These are phyloP conservation scores for Fagus crenata DNA, from an alignment of 306 rosid species.

Conservation along the genomic window DNA sequence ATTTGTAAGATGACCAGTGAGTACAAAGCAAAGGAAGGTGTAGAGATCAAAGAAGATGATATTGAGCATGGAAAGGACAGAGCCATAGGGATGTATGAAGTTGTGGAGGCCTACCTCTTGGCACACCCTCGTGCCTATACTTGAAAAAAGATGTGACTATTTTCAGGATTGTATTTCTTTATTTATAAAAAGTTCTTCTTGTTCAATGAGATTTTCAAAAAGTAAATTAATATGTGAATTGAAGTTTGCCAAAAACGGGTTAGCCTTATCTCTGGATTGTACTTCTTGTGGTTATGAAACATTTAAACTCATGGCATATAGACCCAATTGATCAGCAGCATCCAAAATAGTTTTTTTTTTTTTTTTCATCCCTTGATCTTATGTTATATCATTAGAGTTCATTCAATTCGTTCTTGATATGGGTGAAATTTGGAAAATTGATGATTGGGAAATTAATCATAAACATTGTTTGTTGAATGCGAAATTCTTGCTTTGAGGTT, in stretches of 20 bases:
- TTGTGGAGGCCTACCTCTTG: slow-evolving; percentile 47
- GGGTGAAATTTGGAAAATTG: background rate
- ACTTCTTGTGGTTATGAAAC: background rate
- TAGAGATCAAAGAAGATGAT: slow-evolving; percentile 38
- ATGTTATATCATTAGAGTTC: background rate
- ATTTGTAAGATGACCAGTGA: slow-evolving; percentile 39
- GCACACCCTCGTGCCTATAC: slow-evolving; percentile 45
- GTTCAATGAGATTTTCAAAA: background rate
- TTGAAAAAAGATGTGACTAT: slow-evolving; percentile 4
- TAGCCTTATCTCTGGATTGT: background rate
- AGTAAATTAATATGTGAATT: background rate
- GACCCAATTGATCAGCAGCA: background rate
- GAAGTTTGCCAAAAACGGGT: background rate
- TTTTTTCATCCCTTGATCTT: background rate
- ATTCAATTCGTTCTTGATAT: background rate
- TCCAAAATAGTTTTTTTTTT: background rate
- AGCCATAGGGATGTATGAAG: slow-evolving; percentile 47
- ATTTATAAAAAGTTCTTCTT: background rate
- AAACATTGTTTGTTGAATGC: too few relatives aligned
- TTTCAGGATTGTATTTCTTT: background rate
- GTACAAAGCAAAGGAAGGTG: slow-evolving; percentile 38
- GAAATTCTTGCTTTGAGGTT: too few relatives aligned
- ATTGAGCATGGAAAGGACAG: slow-evolving; percentile 45
- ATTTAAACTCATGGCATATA: background rate
- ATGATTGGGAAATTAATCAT: background rate